These are phyloP conservation scores for Alternaria consortialis DNA, from an alignment of 2,329 filamentous ascomycete species.

Conservation along the genomic window DNA sequence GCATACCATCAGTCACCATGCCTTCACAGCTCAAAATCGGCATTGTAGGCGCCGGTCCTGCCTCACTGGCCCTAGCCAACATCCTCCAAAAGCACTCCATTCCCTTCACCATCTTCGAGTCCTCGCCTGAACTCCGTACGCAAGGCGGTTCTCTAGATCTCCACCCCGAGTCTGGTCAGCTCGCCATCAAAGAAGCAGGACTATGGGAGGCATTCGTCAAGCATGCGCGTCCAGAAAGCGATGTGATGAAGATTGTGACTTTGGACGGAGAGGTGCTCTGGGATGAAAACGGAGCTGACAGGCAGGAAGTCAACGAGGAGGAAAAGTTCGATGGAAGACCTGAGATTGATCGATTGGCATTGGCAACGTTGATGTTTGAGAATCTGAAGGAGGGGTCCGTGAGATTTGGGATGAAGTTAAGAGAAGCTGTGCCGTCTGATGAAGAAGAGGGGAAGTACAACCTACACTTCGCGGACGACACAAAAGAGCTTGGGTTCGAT, in stretches of 20 bases:
- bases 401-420: conserved; percentile 43
- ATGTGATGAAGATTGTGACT: conserved; percentile 60
- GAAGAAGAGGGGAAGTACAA: conserved; percentile 24
- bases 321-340: conserved; percentile 37
- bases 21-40: conserved; percentile 36
- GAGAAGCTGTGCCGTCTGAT: conserved; percentile 40
- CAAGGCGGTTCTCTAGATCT: conserved; percentile 59
- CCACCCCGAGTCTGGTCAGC: conserved; percentile 61
- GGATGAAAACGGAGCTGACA: conserved; percentile 37
- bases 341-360: conserved; percentile 62
- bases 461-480: conserved; percentile 44
- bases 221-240: conserved; percentile 62
- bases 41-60: conserved; percentile 52
- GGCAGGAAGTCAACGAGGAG: conserved; percentile 52
- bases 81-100: conserved; percentile 61
- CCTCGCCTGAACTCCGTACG: conserved; percentile 45
- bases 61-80: conserved; percentile 62
- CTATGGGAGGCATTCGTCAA: conserved; percentile 62
- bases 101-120: conserved; percentile 60
- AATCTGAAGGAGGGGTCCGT: conserved; percentile 56
- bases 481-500: conserved; percentile 49
- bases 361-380: conserved; percentile 52
- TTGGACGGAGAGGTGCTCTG: conserved; percentile 40
- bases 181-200: conserved; percentile 61
- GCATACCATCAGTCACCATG: not conserved